These are phyloP conservation scores for Debaryomycetaceae sp. DNA, from an alignment of 1,139 yeast species.

Conservation along the genomic window DNA sequence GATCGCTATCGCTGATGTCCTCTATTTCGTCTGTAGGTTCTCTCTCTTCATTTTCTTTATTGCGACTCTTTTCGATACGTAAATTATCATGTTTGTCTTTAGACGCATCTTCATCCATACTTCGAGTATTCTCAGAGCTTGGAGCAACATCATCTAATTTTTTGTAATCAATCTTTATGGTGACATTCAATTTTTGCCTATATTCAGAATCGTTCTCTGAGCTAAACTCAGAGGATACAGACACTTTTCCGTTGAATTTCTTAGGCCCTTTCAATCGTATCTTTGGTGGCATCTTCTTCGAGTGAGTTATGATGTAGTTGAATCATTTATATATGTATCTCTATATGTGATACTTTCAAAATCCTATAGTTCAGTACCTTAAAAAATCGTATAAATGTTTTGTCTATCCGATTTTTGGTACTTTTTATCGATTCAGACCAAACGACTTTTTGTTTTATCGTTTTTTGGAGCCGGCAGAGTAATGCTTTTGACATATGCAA, in stretches of 20 bases:
- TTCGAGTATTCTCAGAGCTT: neutral
- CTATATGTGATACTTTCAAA: too few relatives aligned
- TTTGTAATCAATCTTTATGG: slow-evolving; percentile 14
- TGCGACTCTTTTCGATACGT: neutral
- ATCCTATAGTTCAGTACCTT: too few relatives aligned
- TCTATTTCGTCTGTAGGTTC: slow-evolving; percentile 2
- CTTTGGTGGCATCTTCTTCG: slow-evolving; percentile 8
- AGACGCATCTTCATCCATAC: neutral
- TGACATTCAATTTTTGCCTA: slow-evolving; percentile 9
- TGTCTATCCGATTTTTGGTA: too few relatives aligned
- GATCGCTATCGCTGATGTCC: slow-evolving; percentile 6
- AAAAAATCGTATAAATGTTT: too few relatives aligned
- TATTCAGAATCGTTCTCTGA: slow-evolving; percentile 4
- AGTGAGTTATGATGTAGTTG: too few relatives aligned
- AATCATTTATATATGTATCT: too few relatives aligned
- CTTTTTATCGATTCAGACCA: too few relatives aligned
- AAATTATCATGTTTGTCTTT: neutral
- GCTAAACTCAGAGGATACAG: slow-evolving; percentile 6
- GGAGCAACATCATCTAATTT: slow-evolving; percentile 3
- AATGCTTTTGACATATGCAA: too few relatives aligned
- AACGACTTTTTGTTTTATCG: too few relatives aligned
- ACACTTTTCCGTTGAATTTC: slow-evolving; percentile 4
- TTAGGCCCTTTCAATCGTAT: slow-evolving; percentile 11
- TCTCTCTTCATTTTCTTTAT: neutral
- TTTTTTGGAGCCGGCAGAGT: too few relatives aligned